These are phyloP conservation scores for Picochlorum sp. DNA, from an alignment of 139 green algal species.

Conservation along the genomic window DNA sequence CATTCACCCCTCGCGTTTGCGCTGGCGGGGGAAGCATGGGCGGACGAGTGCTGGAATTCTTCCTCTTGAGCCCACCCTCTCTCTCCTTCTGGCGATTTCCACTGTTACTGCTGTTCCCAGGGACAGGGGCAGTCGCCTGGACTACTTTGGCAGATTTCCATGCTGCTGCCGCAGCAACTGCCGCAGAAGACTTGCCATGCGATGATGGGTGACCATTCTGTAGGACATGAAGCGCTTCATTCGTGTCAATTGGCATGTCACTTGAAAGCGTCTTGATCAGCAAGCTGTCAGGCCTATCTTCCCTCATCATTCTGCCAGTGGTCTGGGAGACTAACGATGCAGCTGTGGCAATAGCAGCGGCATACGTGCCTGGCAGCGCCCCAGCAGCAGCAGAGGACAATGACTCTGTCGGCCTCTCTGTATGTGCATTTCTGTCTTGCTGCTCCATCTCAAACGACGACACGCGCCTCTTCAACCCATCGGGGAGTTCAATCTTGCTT, in stretches of 20 bases:
- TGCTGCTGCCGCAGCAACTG: background rate
- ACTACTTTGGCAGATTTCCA: no score
- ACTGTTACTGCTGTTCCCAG: conserved; percentile 9
- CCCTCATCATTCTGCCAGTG: background rate
- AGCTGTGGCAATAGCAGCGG: conserved; percentile 1
- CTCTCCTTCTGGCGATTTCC: background rate
- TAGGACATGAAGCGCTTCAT: background rate
- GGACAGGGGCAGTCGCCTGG: background rate
- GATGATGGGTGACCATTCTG: background rate
- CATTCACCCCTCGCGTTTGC: background rate
- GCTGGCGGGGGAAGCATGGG: background rate
- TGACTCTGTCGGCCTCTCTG: background rate
- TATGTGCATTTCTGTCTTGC: background rate
- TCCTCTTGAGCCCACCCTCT: background rate
- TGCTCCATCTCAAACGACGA: no score
- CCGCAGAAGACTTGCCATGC: background rate
- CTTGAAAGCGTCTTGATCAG: background rate
- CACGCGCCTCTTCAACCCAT: no score
- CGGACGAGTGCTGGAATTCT: background rate
- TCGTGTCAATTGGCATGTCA: conserved; percentile 5
- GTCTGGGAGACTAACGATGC: background rate
- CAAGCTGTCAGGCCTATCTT: background rate
- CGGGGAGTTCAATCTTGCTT: no score
- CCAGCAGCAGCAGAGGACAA: conserved; percentile 1
- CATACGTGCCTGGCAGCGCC: background rate